Percentiles rank a stretch among this genome's conserved stretches.
These are phyloP conservation scores for Balakata baccata DNA, from an alignment of 345 rosid species.

Conservation along the genomic window DNA sequence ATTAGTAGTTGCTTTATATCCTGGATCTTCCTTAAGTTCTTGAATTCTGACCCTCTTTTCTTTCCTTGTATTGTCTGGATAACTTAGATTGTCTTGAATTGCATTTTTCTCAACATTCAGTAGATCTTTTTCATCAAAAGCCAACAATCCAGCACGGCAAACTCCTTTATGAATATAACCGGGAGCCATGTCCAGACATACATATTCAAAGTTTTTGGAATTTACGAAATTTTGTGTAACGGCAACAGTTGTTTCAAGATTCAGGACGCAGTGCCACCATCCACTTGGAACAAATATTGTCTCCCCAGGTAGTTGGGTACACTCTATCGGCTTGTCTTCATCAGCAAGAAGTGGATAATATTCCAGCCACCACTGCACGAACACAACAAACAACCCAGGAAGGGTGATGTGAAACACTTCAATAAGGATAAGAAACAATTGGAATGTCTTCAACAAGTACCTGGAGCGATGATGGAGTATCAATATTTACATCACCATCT, in stretches of 20 bases:
- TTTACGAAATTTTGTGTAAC: constrained; percentile 92
- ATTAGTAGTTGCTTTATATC: constrained; percentile 30
- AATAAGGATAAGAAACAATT: constrained; percentile 14
- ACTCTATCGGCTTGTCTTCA: constrained; percentile 88
- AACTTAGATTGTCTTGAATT: constrained; percentile 35
- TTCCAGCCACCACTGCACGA: constrained; percentile 90
- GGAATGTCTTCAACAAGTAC: constrained; percentile 37
- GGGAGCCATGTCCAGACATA: constrained; percentile 95
- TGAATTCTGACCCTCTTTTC: constrained; percentile 63
- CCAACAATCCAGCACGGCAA: constrained; percentile 88
- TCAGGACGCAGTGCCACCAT: constrained; percentile 98
- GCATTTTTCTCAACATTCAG: constrained; percentile 34
- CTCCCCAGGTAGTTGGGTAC: constrained; percentile 87
- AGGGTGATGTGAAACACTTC: constrained; percentile 9
- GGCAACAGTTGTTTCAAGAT: constrained; percentile 84
- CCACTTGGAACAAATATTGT: constrained; percentile 95
- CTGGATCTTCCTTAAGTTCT: constrained; percentile 32
- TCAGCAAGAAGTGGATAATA: constrained; percentile 89
- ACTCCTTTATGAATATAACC: constrained; percentile 94
- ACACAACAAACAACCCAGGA: constrained; percentile 7
- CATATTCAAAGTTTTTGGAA: constrained; percentile 75
- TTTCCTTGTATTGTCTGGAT: constrained; percentile 65
- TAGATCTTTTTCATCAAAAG: constrained; percentile 53
- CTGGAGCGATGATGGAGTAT: constrained; percentile 88
- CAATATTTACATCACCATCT: constrained; percentile 90